These are phyloP conservation scores for Verticillium tricorpus DNA, from an alignment of 2,329 filamentous ascomycete genomes.

Conservation along the genomic window DNA sequence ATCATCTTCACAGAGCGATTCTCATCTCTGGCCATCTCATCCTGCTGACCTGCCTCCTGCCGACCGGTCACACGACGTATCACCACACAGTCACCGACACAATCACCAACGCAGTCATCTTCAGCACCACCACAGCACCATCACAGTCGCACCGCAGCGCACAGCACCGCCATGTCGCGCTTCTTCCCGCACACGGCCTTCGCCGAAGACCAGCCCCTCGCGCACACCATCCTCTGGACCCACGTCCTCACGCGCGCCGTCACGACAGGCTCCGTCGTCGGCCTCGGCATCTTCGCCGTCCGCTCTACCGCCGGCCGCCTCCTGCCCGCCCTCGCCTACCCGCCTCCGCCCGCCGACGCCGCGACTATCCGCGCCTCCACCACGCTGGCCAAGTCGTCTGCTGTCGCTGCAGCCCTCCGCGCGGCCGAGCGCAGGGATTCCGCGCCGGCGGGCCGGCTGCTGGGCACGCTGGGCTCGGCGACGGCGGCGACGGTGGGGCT, in stretches of 20 bases:
- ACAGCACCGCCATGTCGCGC: slow-evolving; percentile 46
- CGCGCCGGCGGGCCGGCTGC: slow-evolving; percentile 23
- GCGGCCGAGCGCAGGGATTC: background rate
- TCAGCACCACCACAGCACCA: background rate
- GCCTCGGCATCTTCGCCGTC: slow-evolving; percentile 31
- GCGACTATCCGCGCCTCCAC: slow-evolving; percentile 2
- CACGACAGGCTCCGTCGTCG: slow-evolving; percentile 47
- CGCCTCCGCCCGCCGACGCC: background rate
- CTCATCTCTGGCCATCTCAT: too few relatives aligned
- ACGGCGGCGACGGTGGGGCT: slow-evolving; percentile 39
- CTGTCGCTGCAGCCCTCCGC: background rate
- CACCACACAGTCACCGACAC: too few relatives aligned
- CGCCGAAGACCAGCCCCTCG: slow-evolving; percentile 58
- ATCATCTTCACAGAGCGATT: too few relatives aligned
- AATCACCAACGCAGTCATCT: too few relatives aligned
- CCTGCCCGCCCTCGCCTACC: background rate
- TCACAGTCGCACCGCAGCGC: background rate
- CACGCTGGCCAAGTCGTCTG: slow-evolving; percentile 12
- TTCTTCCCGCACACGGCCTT: slow-evolving; percentile 50
- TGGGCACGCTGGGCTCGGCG: slow-evolving; percentile 41
- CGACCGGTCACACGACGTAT: too few relatives aligned
- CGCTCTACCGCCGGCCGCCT: slow-evolving; percentile 23
- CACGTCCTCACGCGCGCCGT: slow-evolving; percentile 56
- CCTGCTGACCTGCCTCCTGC: too few relatives aligned
- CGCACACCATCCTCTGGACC: slow-evolving; percentile 49